These are phyloP conservation scores for Collybiopsis confluens DNA, from an alignment of 768 basidiomycete species.

Conservation along the genomic window DNA sequence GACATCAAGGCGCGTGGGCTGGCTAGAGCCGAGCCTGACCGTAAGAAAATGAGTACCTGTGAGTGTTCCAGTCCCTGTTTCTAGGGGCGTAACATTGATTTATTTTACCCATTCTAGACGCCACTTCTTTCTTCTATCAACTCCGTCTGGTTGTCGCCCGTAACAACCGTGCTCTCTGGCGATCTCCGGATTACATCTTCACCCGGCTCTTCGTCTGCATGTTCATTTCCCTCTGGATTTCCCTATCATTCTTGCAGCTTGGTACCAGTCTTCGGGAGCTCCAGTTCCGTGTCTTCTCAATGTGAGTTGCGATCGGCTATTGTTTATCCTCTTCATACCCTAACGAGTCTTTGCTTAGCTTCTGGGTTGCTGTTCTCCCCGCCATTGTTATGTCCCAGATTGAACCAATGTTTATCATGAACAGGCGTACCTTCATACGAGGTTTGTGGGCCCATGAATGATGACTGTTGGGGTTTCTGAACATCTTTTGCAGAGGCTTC, in stretches of 20 bases:
- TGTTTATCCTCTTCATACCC: no score
- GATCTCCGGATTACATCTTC: constrained; percentile 83
- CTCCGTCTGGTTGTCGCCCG: constrained; percentile 61
- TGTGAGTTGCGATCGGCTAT: constrained; percentile 49
- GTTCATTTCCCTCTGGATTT: constrained; percentile 67
- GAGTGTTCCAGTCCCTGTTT: constrained; percentile 15
- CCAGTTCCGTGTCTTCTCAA: constrained; percentile 77
- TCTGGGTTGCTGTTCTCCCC: constrained; percentile 65
- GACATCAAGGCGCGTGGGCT: constrained; percentile 45
- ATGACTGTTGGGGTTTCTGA: no score
- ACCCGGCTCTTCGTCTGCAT: constrained; percentile 75
- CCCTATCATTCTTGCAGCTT: constrained; percentile 76
- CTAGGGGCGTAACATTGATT: not conserved
- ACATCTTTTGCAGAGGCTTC: constrained; percentile 50
- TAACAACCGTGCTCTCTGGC: constrained; percentile 71
- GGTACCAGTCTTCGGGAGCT: constrained; percentile 61
- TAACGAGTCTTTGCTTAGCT: constrained; percentile 37
- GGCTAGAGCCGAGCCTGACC: constrained; percentile 34
- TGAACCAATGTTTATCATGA: constrained; percentile 79
- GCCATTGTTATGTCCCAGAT: constrained; percentile 78
- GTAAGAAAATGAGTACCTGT: constrained; percentile 45
- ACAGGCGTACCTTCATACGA: constrained; percentile 46
- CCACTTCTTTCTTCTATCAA: constrained; percentile 75
- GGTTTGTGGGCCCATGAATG: constrained; percentile 12
- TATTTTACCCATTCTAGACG: constrained; percentile 39